These are phyloP conservation scores for Cadophora sp. DNA, from an alignment of 2,329 filamentous ascomycete genomes.

Conservation along the genomic window DNA sequence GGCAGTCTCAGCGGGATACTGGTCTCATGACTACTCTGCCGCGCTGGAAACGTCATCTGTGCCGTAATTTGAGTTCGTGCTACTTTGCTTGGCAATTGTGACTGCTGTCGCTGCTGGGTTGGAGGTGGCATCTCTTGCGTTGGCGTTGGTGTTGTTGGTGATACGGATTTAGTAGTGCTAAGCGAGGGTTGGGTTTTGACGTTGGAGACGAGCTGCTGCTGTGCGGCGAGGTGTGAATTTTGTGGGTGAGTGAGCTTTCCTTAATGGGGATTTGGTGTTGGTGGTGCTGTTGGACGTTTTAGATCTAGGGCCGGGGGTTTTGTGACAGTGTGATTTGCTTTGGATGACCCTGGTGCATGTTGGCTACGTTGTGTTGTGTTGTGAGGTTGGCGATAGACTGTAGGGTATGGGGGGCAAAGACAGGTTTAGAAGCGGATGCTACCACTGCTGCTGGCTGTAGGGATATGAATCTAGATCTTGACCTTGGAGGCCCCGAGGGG, in stretches of 20 bases:
- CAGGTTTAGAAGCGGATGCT: background rate
- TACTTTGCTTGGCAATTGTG: background rate
- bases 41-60: background rate
- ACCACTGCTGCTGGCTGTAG: background rate
- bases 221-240: background rate
- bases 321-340: background rate
- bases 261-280: constrained; percentile 6
- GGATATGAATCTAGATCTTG: background rate
- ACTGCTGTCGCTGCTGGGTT: background rate
- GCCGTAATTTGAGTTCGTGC: background rate
- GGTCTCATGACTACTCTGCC: constrained; percentile 6
- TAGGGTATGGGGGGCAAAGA: background rate
- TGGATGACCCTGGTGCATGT: background rate
- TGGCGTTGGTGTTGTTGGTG: constrained; percentile 4
- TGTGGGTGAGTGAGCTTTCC: background rate
- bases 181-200: background rate
- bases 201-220: background rate
- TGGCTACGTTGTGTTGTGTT: background rate
- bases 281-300: background rate
- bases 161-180: background rate
- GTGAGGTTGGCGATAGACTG: background rate
- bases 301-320: too few relatives aligned
- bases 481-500: too few relatives aligned
- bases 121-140: background rate
- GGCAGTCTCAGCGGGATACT: background rate